Base-by-base conservation (phyloP, 805 yeast species). In the Kregervanrija fluxuum region DNA sequence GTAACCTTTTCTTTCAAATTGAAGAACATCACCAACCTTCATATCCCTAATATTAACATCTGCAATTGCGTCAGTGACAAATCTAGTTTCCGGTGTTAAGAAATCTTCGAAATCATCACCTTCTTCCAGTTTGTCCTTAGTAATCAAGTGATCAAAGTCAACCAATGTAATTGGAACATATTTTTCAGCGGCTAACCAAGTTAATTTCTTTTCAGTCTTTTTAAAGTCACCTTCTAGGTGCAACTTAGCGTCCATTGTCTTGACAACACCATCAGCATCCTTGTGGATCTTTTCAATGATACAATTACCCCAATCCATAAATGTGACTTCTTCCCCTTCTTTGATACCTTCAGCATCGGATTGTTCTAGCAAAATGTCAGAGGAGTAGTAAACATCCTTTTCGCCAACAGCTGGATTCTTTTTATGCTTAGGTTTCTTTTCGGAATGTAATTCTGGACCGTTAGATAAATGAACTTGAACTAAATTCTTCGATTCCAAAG, bases 221-320 rank as follows among this genome's bases (percentile, higher is more conserved):
- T 85, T 84, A 87, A 90, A 91, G 65, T 91, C 98, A 69, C 98
- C 98, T 54, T 86, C 96, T 60, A 91, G 75, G 66, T 91, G 84
- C 57, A 91, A 73, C 55, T 79, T 82, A 45, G 88, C 96, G 43
- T 78, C 83, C 49, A 91, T 70, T 3, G 82, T 70, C 40, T 71
- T 72, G 45, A 84, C 84, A 34, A 70, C 51, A 41, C 65, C 70
- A 37, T 63, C 64, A 47, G 76, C 84, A 51, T 79, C 80, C 63
- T 77, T 81, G 62, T 68, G 68, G 60, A 90, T 75, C 63, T 79
- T 78, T 53, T 83, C 77, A 53, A 90, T 70, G 53, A 91, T 84
- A 47, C 80, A 85, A 64, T 91, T 91, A 75, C 97, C 98, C 98
- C 98, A 91, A 69, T 91, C 97, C 98, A 91, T 91, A 59, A 91